Conservation (phyloP, 2,329 filamentous ascomycete genomes). For the Diaporthe batatas region DNA sequence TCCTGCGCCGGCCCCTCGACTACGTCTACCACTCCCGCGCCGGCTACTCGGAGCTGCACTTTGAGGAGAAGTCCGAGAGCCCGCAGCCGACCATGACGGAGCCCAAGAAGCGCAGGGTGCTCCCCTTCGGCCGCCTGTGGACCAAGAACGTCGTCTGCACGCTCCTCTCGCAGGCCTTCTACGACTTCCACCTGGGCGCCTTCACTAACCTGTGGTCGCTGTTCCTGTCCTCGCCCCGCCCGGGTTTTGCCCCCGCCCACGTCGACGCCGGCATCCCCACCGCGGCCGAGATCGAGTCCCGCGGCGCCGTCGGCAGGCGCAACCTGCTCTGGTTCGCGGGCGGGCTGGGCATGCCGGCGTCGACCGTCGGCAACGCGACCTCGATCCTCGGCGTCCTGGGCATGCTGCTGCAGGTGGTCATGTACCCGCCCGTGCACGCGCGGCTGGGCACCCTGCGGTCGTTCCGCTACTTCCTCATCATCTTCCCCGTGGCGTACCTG, state of each 20-base stretch:
- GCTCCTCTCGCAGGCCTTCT: conserved; percentile 74
- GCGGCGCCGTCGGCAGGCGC: conserved; percentile 49
- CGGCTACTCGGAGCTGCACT: conserved; percentile 50
- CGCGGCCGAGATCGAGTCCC: conserved; percentile 43
- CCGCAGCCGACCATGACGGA: conserved; percentile 21
- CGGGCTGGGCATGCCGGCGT: conserved; percentile 75
- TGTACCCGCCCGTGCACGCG: conserved; percentile 76
- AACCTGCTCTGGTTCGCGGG: conserved; percentile 70
- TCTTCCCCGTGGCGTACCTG: conserved; percentile 77
- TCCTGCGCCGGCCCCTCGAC: conserved; percentile 44
- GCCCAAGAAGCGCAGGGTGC: conserved; percentile 37
- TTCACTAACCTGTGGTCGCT: conserved; percentile 79
- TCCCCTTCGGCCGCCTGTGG: conserved; percentile 59
- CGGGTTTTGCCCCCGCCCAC: conserved; percentile 45
- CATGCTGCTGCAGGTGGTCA: conserved; percentile 75
- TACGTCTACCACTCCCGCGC: conserved; percentile 48
- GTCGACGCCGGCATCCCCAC: conserved; percentile 21
- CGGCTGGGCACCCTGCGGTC: conserved; percentile 75
- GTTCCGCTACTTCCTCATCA: conserved; percentile 74
- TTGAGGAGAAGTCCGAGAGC: conserved; percentile 38
- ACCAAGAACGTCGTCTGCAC: conserved; percentile 64
- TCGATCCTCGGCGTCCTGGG: conserved; percentile 78
- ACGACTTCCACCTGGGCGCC: conserved; percentile 78
- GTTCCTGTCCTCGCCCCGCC: conserved; percentile 77
- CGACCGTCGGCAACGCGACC: conserved; percentile 76